Evolutionary conservation across 306 rosid species (phyloP), one percentile per base, ranked within the genome.

Genomic region (Ammopiptanthus mongolicus): DNA sequence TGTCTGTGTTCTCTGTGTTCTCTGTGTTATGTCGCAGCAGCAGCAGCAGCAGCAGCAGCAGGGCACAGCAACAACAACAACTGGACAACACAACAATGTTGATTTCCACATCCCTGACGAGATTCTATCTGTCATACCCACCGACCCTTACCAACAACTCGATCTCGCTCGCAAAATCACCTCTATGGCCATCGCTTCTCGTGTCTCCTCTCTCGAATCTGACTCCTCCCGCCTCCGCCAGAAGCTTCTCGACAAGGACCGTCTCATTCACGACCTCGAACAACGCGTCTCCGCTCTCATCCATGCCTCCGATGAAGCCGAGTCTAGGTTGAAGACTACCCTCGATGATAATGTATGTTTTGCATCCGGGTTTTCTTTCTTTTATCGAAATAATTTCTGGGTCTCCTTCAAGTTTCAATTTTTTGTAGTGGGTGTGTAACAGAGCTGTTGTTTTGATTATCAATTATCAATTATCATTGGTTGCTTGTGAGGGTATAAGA

Each of bases 101-200:
- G 97, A 90, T 51, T 90, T 90, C 50, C 71, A 90, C 18, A 75
- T 93, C 5, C 75, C 91, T 7, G 91, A 93, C 53, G 97, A 89
- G 78, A 87, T 90, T 65, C 75, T 93, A 2, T 44, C 91, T 51
- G 93, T 90, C 36, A 87, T 93, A 0, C 98, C 98, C 2, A 85
- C 91, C 51, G 97, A 93, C 84, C 98, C 98, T 0, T 93, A 88
- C 71, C 87, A 93, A 4, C 98, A 93, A 71, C 95, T 93, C 50
- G 98, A 93, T 90, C 98, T 93, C 62, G 98, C 98, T 28, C 87
- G 98, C 55, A 93, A 90, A 83, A 93, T 93, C 5, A 93, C 98
- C 5, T 93, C 98, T 77, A 84, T 93, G 95, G 98, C 98, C 37
- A 89, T 93, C 22, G 98, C 98, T 11, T 88, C 98, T 3, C 76